These are phyloP conservation scores for Claviceps quebecensis DNA, from an alignment of 2,329 filamentous ascomycete genomes.

Conservation along the genomic window DNA sequence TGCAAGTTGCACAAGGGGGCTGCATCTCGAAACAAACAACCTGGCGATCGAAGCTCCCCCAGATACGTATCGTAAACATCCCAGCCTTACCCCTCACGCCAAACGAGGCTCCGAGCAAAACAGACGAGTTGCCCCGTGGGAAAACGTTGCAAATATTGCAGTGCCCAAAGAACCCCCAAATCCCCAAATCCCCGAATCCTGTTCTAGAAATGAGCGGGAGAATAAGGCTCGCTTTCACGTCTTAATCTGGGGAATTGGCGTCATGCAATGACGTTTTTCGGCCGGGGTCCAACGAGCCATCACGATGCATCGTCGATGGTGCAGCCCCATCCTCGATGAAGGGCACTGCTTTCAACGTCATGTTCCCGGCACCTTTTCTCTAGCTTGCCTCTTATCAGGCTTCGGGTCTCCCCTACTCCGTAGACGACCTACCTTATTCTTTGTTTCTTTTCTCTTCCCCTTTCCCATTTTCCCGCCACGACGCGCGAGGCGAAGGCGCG, in stretches of 20 bases:
- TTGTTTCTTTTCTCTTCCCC: not conserved
- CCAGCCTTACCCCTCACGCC: not conserved
- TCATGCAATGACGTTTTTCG: slow-evolving; percentile 5
- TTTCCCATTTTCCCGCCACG: not conserved
- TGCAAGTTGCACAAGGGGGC: not conserved
- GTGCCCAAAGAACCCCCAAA: not conserved
- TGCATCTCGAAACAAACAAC: not conserved
- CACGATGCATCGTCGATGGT: slow-evolving; percentile 8
- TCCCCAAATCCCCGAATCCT: not conserved
- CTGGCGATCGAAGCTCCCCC: not conserved
- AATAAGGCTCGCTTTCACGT: not conserved
- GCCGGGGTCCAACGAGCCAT: slow-evolving; percentile 2
- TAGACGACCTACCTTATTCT: not conserved
- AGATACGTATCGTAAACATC: too few species aligned
- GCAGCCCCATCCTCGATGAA: slow-evolving; percentile 2
- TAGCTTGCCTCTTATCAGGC: not conserved
- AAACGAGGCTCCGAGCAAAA: not conserved
- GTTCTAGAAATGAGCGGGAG: not conserved
- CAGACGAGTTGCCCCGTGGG: too few species aligned
- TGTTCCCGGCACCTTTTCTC: not conserved
- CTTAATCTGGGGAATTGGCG: not conserved
- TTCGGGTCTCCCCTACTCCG: not conserved
- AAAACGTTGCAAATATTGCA: too few species aligned
- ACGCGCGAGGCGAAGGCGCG: too few species aligned
- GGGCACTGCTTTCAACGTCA: slow-evolving; percentile 1